Evolutionary conservation across 768 basidiomycete genomes (phyloP), one percentile per base, ranked within the genome.

Genomic region (Suillus placidus): DNA sequence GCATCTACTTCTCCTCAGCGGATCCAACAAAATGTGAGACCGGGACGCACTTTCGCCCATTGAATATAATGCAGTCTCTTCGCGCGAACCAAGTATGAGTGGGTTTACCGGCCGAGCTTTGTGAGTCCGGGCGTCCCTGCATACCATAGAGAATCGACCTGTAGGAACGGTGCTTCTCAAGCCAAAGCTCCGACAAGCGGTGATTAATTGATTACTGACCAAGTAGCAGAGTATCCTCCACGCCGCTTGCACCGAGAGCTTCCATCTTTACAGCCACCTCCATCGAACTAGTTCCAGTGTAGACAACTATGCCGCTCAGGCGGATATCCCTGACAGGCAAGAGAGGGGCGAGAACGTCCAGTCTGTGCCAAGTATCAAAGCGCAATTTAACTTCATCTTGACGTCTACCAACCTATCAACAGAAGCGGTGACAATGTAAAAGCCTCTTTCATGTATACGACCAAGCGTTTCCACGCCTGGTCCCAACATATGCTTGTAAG

Each of bases 111-210:
- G 77, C 43, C 83, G 79, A 0, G 93, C 87, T 60, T 82, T 83
- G 67, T 89, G 86, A 3, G 90, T 91, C 16, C 75, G 73, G 0
- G 89, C 84, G 71, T 94, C 88, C 64, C 92, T 80, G 72, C 91
- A 93, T 8, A 94, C 93, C 93, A 95, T 95, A 0, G 89, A 89
- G 79, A 95, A 95, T n/a, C 93, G 87, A n/a, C 94, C 93, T 93
- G 5, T 51, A 35, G 42, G 13, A 8, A 61, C 5, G 30, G 45
- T n/a, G 20, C 32, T 5, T 45, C 57, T 20, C 30, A 37, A 37
- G 23, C 43, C 60, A 47, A 69, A 61, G 47, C 40, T 42, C 16
- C 45, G 13, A 57, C 66, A 60, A 8, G 66, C 1, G 10, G 32
- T 77, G 56, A 26, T 10, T 72, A 87, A 63, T 35, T 77, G 56